phyloP scores from a whole-genome alignment of 495 filamentous ascomycete species.

The Penicillium bovifimosum region DNA sequence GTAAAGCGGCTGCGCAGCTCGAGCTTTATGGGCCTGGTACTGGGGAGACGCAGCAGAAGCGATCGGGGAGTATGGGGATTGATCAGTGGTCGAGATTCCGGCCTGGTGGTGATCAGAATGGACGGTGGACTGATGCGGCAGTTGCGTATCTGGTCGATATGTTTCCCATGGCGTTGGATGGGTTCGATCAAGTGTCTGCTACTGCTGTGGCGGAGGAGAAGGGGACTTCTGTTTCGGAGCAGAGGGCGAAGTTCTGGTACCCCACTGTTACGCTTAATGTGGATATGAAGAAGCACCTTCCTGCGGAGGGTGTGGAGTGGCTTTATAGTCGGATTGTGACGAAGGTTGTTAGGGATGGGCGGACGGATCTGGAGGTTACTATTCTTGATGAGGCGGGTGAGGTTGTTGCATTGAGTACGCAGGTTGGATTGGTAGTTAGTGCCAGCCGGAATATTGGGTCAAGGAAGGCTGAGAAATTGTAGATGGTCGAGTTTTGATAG shows the following conservation, averaged over 20 bases:
- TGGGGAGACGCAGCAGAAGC: slow-evolving; percentile 26
- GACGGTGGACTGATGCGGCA: slow-evolving; percentile 48
- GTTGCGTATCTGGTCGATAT: slow-evolving; percentile 59
- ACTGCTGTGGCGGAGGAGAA: slow-evolving; percentile 15
- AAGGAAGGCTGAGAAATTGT: slow-evolving; percentile 32
- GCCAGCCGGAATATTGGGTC: slow-evolving; percentile 47
- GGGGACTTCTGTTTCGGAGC: slow-evolving; percentile 8
- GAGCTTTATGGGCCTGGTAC: slow-evolving; percentile 51
- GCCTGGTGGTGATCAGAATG: slow-evolving; percentile 32
- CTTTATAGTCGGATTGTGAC: slow-evolving; percentile 53
- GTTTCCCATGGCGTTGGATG: slow-evolving; percentile 55
- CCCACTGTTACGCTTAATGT: slow-evolving; percentile 68
- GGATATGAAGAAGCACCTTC: slow-evolving; percentile 60
- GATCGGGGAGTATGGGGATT: slow-evolving; percentile 30
- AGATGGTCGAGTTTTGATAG: slow-evolving; percentile 7
- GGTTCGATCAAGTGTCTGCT: slow-evolving; percentile 31
- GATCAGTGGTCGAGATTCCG: slow-evolving; percentile 65
- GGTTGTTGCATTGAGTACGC: slow-evolving; percentile 56
- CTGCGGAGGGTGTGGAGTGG: slow-evolving; percentile 57
- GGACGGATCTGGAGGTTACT: slow-evolving; percentile 60
- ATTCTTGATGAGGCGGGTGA: slow-evolving; percentile 53
- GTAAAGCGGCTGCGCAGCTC: slow-evolving; percentile 50
- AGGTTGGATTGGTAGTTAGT: slow-evolving; percentile 56
- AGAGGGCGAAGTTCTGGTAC: slow-evolving; percentile 59
- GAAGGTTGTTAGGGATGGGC: slow-evolving; percentile 55